phyloP scores from a whole-genome alignment of 768 basidiomycete species.

The Phylloporus sp. region DNA sequence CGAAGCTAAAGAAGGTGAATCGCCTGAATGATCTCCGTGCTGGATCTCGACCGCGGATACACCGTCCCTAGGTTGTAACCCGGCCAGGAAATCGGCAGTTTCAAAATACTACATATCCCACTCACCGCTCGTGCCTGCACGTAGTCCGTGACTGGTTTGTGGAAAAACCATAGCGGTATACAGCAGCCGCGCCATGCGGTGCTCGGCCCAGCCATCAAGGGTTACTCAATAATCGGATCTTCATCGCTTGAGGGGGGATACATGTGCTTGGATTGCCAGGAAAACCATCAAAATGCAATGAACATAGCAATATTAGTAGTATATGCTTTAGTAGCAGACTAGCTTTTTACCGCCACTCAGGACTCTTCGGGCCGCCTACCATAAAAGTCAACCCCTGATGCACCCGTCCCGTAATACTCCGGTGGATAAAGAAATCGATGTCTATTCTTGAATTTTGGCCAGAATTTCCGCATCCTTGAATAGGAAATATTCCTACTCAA shows the following conservation, averaged over 20 bases:
- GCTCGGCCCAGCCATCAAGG: not conserved
- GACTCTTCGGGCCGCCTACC: not conserved
- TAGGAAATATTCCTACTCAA: conserved; percentile 80
- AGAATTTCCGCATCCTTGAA: conserved; percentile 95
- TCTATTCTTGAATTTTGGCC: conserved; percentile 91
- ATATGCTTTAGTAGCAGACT: conserved; percentile 8
- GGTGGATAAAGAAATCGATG: not conserved
- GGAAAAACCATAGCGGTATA: not conserved
- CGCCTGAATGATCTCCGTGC: not conserved
- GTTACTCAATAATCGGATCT: not conserved
- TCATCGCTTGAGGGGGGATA: conserved; percentile 28
- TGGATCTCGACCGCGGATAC: not conserved
- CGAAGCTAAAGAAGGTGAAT: not conserved
- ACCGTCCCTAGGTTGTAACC: not conserved
- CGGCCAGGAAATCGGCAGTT: not conserved
- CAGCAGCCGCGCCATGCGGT: not conserved
- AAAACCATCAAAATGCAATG: conserved; percentile 16
- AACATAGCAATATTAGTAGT: conserved; percentile 18
- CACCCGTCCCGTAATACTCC: not conserved
- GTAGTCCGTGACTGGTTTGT: not conserved
- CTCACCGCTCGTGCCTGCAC: too few relatives aligned
- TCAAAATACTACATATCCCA: not conserved
- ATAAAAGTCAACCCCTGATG: not conserved
- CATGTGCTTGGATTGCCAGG: conserved; percentile 20
- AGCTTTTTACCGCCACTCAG: conserved; percentile 5